Evolutionary conservation across 2,329 filamentous ascomycete genomes (phyloP), one percentile per base, ranked within the genome.

Genomic region (Lasiodiplodia sp.): DNA sequence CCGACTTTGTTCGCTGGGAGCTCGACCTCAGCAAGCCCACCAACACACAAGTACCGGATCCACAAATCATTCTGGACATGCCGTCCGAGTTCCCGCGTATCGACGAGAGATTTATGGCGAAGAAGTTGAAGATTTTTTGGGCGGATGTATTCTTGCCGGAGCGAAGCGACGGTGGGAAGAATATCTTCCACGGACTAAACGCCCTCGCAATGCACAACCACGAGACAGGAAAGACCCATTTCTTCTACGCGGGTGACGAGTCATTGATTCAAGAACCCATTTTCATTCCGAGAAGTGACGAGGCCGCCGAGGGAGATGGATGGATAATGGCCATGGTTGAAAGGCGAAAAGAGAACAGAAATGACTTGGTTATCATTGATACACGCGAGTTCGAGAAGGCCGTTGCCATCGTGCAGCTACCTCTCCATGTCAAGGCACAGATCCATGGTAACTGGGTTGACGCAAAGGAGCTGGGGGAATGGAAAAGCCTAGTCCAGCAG

Each of bases 231-330:
- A 64, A 73, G 69, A 76, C 71, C 0, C 65, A 68, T 40, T 77
- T 68, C 56, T 78, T 73, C 55, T 76, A 72, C 52, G 74, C 72
- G 28, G 76, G 75, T 10, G 74, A 72, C 55, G 74, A 73, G 16
- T 74, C 77, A 16, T 80, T 82, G 0, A 82, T 85, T 69, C 84
- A 86, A 71, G 85, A 87, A 72, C 85, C 85, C 0, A 80, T 83
- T 0, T 87, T 87, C 69, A 81, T 86, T 28, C 84, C 84, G 2
- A 74, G 77, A n/a, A 72, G 72, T 0, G 75, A 79, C 3, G 77
- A 78, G 37, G 80, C 78, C 1, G 74, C 68, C 1, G 83, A 87
- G 71, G 84, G 82, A 0, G 83, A 86, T 69, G 84, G 85, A 1
- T 86, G 83, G 69, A 72, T 85, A 28, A 77, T 82, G 56, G 79